These are phyloP conservation scores for Emmonsiellopsis sp. DNA, from an alignment of 2,329 filamentous ascomycete genomes.

Conservation along the genomic window DNA sequence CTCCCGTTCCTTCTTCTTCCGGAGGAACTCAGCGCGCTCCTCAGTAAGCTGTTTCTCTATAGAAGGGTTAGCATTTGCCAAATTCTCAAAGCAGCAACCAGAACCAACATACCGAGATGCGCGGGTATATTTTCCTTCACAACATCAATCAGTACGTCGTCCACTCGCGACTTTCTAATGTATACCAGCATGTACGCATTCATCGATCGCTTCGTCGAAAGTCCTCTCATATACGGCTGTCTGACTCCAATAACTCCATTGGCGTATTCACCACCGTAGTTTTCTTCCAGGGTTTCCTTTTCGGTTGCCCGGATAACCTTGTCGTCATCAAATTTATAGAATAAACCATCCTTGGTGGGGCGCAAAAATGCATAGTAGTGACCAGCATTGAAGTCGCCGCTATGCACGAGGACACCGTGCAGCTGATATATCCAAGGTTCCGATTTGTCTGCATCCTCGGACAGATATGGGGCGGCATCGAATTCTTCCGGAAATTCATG, in stretches of 20 bases:
- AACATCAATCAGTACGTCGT: slow-evolving; percentile 70
- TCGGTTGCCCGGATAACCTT: slow-evolving; percentile 90
- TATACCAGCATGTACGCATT: slow-evolving; percentile 99
- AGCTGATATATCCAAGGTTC: slow-evolving; percentile 88
- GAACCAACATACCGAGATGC: slow-evolving; percentile 58
- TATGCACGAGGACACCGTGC: slow-evolving; percentile 92
- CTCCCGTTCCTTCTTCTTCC: slow-evolving; percentile 76
- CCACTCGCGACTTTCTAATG: slow-evolving; percentile 76
- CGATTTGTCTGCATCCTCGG: slow-evolving; percentile 74
- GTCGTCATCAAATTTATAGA: slow-evolving; percentile 96
- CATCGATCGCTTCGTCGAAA: slow-evolving; percentile 59
- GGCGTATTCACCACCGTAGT: slow-evolving; percentile 81
- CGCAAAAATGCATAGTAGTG: slow-evolving; percentile 98
- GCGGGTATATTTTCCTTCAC: slow-evolving; percentile 68
- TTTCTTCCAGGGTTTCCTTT: slow-evolving; percentile 88
- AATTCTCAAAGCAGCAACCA: not conserved
- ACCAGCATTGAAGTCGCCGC: slow-evolving; percentile 89
- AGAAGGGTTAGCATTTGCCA: slow-evolving; percentile 16
- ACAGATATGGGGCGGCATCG: slow-evolving; percentile 71
- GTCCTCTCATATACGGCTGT: slow-evolving; percentile 56
- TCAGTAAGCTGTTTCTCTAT: slow-evolving; percentile 67
- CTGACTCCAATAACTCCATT: slow-evolving; percentile 51
- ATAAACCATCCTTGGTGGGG: slow-evolving; percentile 83
- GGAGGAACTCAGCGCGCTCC: slow-evolving; percentile 67
- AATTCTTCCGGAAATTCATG: slow-evolving; percentile 43